Evolutionary conservation across 768 basidiomycete species (phyloP).

Genomic region (Infundibulicybe gibba): DNA sequence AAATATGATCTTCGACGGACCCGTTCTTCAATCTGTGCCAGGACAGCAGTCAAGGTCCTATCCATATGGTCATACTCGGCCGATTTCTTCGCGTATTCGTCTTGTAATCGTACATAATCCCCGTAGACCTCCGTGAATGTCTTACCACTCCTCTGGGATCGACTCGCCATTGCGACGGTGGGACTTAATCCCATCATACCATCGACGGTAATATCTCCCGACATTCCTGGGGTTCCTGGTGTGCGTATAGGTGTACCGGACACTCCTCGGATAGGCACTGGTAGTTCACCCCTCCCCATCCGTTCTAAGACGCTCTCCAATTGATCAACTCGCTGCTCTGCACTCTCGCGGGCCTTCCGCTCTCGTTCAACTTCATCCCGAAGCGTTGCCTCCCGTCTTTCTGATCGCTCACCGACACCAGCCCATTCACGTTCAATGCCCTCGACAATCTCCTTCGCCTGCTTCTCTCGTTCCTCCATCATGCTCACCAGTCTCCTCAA

Average conservation of each 20-base stretch:
- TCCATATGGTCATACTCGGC: slow-evolving; percentile 86
- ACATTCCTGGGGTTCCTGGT: slow-evolving; percentile 20
- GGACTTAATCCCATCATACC: slow-evolving; percentile 76
- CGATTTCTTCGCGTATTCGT: slow-evolving; percentile 73
- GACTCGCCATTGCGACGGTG: slow-evolving; percentile 82
- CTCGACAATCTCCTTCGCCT: slow-evolving; percentile 80
- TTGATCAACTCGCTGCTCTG: slow-evolving; percentile 69
- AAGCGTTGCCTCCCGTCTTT: slow-evolving; percentile 61
- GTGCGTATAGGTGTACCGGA: slow-evolving; percentile 48
- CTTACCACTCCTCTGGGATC: slow-evolving; percentile 77
- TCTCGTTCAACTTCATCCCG: slow-evolving; percentile 74
- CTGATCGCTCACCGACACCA: slow-evolving; percentile 63
- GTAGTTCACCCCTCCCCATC: slow-evolving; percentile 72
- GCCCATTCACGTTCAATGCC: slow-evolving; percentile 83
- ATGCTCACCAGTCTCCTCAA: slow-evolving; percentile 73
- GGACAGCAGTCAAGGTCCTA: slow-evolving; percentile 70
- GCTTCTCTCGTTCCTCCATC: slow-evolving; percentile 86
- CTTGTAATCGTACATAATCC: slow-evolving; percentile 84
- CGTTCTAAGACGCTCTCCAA: slow-evolving; percentile 69
- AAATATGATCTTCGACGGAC: slow-evolving; percentile 38
- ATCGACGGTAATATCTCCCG: slow-evolving; percentile 37
- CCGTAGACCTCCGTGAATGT: slow-evolving; percentile 94
- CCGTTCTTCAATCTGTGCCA: slow-evolving; percentile 89
- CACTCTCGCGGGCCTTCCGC: slow-evolving; percentile 59
- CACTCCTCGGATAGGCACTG: slow-evolving; percentile 43